Base-by-base conservation (phyloP, 768 basidiomycete genomes). In the Cystoderma amianthinum region DNA sequence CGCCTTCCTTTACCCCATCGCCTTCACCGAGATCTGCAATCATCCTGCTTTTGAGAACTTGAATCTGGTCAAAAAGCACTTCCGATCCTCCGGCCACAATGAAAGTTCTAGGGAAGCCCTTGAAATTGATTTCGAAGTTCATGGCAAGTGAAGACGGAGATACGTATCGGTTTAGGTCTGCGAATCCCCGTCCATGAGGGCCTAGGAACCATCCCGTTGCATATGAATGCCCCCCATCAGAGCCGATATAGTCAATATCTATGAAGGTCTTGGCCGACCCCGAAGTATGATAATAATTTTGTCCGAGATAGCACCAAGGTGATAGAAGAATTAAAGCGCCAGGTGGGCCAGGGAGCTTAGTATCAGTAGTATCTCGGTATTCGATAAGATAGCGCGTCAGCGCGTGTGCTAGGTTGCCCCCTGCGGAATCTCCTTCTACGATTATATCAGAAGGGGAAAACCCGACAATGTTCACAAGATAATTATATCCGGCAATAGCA, bases 391-490 rank as follows among this genome's bases (percentile, higher is more conserved):
- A 81, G 3, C 79, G 77, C 6, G 65, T 71, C 32, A 85, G 66
- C 0, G 80, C 78, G 23, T 78, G 67, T 1, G 78, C 76, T 18
- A 89, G 73, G 57, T 89, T 84, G 3, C 71, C 88, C 2, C 88
- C 87, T 0, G 87, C 85, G 1, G 83, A 89, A 54, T 91, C 86
- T 2, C 87, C 88, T 15, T 66, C 67, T 16, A 89, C 38, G 41
- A 85, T 67, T 51, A 91, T 80, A 49, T 85, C 62, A 13, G 63
- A 56, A 0, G 85, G 74, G 2, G 64, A 47, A 54, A 85, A 80
- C 0, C 77, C 74, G 19, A 82, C 61, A 6, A 52, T 60, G 37
- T 72, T 63, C 25, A 83, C 67, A 16, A 89, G 78, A 56, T 89
- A 82, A 35, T 71, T 61, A 57, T 89, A 92, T 5, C 81, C 86